Evolutionary conservation across 805 yeast species (phyloP).

Genomic region (Candida endomychidarum): DNA sequence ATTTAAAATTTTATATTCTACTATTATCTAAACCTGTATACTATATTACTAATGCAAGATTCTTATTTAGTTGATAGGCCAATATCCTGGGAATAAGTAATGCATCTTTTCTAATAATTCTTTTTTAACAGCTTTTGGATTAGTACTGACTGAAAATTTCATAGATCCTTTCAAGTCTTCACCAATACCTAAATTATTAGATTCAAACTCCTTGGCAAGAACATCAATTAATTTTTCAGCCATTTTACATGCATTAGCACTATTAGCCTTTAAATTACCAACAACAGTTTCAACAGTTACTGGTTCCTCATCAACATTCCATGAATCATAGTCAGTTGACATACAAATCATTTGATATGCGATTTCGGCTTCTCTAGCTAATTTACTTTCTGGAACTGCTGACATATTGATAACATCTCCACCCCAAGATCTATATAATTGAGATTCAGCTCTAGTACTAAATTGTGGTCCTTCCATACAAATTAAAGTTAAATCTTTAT

Average conservation of each 20-base stretch:
- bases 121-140: conserved; percentile 67
- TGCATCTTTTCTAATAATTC: conserved; percentile 78
- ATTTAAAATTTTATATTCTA: no score
- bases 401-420: conserved; percentile 97
- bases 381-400: conserved; percentile 93
- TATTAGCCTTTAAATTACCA: conserved; percentile 83
- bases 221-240: conserved; percentile 68
- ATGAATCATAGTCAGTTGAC: conserved; percentile 98
- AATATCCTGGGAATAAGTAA: conserved; percentile 87
- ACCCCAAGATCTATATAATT: conserved; percentile 81
- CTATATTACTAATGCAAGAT: background rate
- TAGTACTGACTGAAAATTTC: conserved; percentile 80
- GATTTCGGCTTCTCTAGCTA: conserved; percentile 96
- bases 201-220: conserved; percentile 59
- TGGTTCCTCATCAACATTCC: conserved; percentile 94
- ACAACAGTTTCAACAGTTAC: conserved; percentile 98
- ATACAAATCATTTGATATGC: conserved; percentile 97
- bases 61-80: conserved; percentile 40
- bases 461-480: conserved; percentile 99
- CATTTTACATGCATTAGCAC: conserved; percentile 77
- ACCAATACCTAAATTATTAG: conserved; percentile 58
- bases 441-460: conserved; percentile 94
- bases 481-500: conserved; percentile 74
- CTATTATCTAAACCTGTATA: background rate
- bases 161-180: conserved; percentile 70